Evolutionary conservation across 768 basidiomycete species (phyloP).

Genomic region (Mycena galopus): DNA sequence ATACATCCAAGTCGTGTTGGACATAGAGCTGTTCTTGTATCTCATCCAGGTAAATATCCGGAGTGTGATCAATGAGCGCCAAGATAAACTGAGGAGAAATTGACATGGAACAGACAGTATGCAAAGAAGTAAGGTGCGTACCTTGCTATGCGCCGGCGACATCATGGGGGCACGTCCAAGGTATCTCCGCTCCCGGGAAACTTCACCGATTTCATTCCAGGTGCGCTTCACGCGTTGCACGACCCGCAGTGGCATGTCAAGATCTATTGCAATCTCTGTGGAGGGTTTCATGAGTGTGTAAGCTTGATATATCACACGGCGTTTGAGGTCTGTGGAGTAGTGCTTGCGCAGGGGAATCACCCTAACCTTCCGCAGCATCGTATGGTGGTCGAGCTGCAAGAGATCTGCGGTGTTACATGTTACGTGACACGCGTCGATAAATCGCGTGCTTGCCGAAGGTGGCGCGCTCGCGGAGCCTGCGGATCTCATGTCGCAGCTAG

Average conservation of each 20-base stretch:
- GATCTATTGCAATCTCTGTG: conserved; percentile 14
- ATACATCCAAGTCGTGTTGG: neutral
- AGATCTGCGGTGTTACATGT: too few relatives aligned
- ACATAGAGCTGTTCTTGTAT: conserved; percentile 1
- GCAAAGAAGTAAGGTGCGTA: neutral
- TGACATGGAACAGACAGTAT: neutral
- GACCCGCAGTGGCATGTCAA: conserved; percentile 19
- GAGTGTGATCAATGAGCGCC: neutral
- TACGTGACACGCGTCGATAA: too few relatives aligned
- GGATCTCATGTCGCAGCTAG: too few relatives aligned
- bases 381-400: too few relatives aligned
- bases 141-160: neutral
- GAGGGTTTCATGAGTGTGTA: neutral
- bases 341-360: too few relatives aligned
- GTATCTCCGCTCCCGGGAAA: conserved; percentile 16
- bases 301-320: conserved; percentile 21
- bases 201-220: conserved; percentile 27
- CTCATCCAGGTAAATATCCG: conserved; percentile 4
- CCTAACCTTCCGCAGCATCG: too few relatives aligned
- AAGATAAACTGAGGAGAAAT: neutral
- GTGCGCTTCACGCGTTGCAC: conserved; percentile 15
- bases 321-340: conserved; percentile 28
- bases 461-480: too few relatives aligned
- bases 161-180: neutral
- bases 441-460: too few relatives aligned